A percentile compares a stretch with the other conserved stretches of the same genome.
Evolutionary conservation across 2,329 filamentous ascomycete species (phyloP).

Genomic region (Talaromyces amestolkiae): DNA sequence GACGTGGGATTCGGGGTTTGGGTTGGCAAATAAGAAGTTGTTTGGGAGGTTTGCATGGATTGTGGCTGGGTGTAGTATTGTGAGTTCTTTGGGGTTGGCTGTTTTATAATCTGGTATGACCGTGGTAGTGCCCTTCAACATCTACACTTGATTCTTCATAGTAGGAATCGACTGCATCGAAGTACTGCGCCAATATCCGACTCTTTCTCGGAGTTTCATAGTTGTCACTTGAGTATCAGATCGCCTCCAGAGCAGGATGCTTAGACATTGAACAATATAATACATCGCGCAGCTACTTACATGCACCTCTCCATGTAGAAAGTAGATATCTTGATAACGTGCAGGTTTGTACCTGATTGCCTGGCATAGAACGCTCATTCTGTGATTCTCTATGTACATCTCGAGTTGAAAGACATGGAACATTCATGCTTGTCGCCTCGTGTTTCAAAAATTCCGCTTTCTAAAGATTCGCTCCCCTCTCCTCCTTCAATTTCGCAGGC

Average conservation of each 20-base stretch:
- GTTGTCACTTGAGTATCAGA: neutral
- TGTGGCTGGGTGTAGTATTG: constrained; percentile 19
- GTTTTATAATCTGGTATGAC: neutral
- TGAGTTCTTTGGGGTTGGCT: constrained; percentile 15
- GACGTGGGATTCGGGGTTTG: constrained; percentile 64
- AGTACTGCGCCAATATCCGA: too few species aligned
- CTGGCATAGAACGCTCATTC: neutral
- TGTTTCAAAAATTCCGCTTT: neutral
- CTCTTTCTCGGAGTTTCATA: neutral
- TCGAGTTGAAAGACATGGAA: neutral
- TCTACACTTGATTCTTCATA: neutral
- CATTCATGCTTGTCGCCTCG: neutral
- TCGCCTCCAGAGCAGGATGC: neutral
- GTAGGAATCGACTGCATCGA: too few species aligned
- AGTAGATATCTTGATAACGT: neutral
- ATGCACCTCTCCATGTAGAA: neutral
- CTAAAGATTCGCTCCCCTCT: neutral
- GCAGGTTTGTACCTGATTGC: neutral
- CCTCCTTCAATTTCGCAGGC: constrained; percentile 12
- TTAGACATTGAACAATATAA: neutral
- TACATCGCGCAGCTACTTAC: neutral
- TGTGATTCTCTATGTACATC: neutral
- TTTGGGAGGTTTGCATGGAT: constrained; percentile 45
- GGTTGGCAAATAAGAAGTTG: constrained; percentile 63
- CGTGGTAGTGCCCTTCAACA: neutral